A percentile compares a stretch with the other conserved stretches of the same genome.
Evolutionary conservation across 345 rosid genomes (phyloP).

Genomic region (Cochlearia excelsa): DNA sequence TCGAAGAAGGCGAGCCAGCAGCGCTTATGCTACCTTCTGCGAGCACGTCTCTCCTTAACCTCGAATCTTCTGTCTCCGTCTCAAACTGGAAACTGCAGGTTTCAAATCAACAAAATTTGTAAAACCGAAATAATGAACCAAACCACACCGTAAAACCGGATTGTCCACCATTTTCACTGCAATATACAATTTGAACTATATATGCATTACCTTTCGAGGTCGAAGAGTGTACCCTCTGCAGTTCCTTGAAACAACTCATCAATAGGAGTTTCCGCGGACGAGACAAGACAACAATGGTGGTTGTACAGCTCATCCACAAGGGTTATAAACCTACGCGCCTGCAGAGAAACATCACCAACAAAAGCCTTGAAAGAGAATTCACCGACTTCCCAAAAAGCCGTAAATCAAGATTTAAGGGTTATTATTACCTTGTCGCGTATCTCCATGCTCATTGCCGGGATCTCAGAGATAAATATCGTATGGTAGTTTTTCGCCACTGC

Average conservation of each 20-base stretch:
- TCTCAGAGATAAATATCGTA: constrained; percentile 72
- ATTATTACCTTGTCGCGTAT: constrained; percentile 73
- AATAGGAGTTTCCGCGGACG: constrained; percentile 65
- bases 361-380: not conserved
- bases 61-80: constrained; percentile 73
- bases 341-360: constrained; percentile 25
- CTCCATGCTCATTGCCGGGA: constrained; percentile 81
- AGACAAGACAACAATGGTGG: constrained; percentile 79
- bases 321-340: constrained; percentile 97
- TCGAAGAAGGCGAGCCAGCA: constrained; percentile 63
- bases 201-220: constrained; percentile 69
- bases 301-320: constrained; percentile 90
- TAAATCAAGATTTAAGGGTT: not conserved
- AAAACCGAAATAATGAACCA: no score
- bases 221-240: constrained; percentile 86
- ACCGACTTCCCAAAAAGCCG: not conserved
- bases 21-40: constrained; percentile 69
- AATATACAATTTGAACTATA: not conserved
- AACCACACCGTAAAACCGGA: not conserved
- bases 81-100: constrained; percentile 81
- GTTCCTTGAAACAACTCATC: constrained; percentile 95
- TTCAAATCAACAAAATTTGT: not conserved
- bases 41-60: constrained; percentile 74
- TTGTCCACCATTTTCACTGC: not conserved
- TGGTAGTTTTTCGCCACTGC: constrained; percentile 78